Percentiles rank a stretch among this genome's conserved stretches.
phyloP scores from a whole-genome alignment of 2,329 filamentous ascomycete genomes.

The Aureobasidium sp. region DNA sequence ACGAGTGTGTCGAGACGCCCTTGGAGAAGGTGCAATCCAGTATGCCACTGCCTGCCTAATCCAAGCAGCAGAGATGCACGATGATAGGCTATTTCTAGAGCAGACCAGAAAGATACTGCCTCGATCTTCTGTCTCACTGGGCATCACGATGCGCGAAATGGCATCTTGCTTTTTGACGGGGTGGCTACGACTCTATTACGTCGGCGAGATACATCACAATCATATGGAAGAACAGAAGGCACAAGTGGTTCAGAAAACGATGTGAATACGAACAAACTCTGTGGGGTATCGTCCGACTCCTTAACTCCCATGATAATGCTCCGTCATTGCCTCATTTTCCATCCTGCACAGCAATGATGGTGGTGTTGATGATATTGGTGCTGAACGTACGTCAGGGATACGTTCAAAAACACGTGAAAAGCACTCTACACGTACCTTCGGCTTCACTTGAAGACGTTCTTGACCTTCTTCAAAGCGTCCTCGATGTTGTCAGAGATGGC shows the following conservation, averaged over 20 bases:
- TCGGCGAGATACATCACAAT: neutral
- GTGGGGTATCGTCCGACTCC: neutral
- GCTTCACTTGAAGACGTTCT: neutral
- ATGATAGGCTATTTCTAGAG: neutral
- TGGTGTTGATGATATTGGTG: neutral
- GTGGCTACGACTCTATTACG: neutral
- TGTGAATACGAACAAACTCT: neutral
- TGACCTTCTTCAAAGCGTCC: conserved; percentile 6
- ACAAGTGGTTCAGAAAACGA: neutral
- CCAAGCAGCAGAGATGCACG: neutral
- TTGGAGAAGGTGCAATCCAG: neutral
- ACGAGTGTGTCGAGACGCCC: neutral
- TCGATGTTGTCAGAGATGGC: neutral
- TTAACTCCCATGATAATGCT: neutral
- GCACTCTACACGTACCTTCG: neutral
- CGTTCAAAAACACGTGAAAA: neutral
- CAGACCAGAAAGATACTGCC: neutral
- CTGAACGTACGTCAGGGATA: neutral
- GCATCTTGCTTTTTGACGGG: neutral
- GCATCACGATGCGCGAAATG: neutral
- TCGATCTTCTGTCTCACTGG: neutral
- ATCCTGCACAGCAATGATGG: neutral
- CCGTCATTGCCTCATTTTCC: neutral
- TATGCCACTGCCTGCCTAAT: neutral
- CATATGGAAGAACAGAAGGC: neutral